A percentile compares a stretch with the other conserved stretches of the same genome.
These are phyloP conservation scores for Keqinozyma sinolaborantium DNA, from an alignment of 1,139 yeast genomes.

Conservation along the genomic window DNA sequence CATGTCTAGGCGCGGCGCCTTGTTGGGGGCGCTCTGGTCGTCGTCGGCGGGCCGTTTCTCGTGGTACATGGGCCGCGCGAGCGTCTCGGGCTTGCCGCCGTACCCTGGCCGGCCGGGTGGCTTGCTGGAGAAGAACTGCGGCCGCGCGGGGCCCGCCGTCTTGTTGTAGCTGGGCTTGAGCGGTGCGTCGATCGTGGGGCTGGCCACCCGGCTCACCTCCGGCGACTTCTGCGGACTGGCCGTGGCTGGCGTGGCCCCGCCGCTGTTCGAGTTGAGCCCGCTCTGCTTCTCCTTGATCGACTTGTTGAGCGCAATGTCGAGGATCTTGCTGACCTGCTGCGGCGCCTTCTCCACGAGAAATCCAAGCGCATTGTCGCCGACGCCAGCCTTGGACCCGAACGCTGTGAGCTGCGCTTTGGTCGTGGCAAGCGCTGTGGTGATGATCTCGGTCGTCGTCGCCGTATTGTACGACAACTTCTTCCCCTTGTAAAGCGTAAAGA, in stretches of 20 bases:
- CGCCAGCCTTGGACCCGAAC: slow-evolving; percentile 83
- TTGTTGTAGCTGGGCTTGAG: slow-evolving; percentile 16
- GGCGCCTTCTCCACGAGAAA: slow-evolving; percentile 86
- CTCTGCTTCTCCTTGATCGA: slow-evolving; percentile 59
- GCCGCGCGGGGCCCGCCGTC: slow-evolving; percentile 23
- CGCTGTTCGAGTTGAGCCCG: slow-evolving; percentile 20
- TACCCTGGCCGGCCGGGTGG: slow-evolving; percentile 15
- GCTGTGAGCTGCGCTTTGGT: slow-evolving; percentile 88
- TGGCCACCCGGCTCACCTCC: slow-evolving; percentile 4
- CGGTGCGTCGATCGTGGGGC: slow-evolving; percentile 6
- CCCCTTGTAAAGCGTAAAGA: slow-evolving; percentile 65
- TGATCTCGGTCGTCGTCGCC: slow-evolving; percentile 70
- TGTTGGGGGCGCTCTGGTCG: slow-evolving; percentile 6
- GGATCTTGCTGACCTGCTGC: slow-evolving; percentile 75
- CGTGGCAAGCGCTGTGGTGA: slow-evolving; percentile 91
- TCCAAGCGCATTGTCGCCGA: slow-evolving; percentile 74
- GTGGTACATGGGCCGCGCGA: neutral
- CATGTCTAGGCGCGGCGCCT: slow-evolving; percentile 2
- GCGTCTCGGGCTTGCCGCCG: slow-evolving; percentile 6
- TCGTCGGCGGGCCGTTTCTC: slow-evolving; percentile 3
- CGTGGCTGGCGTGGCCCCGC: slow-evolving; percentile 24
- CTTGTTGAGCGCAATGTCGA: slow-evolving; percentile 80
- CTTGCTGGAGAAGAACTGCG: slow-evolving; percentile 31
- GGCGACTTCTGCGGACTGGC: slow-evolving; percentile 11
- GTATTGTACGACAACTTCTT: slow-evolving; percentile 64